These are phyloP conservation scores for Blastobotrys mokoenaii DNA, from an alignment of 805 yeast genomes.

Conservation along the genomic window DNA sequence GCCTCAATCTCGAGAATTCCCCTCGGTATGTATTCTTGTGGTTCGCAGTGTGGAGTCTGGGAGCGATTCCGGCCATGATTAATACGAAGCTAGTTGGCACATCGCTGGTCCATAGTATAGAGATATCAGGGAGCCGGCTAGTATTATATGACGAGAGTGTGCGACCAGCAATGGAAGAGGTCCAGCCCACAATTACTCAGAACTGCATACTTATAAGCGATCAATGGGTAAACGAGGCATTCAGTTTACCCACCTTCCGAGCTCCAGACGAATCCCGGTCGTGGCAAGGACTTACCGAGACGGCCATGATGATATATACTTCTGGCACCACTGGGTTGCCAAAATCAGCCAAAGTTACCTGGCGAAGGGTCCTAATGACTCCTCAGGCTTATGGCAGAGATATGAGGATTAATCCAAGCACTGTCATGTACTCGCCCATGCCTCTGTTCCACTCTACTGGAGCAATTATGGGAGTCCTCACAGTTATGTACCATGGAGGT, in stretches of 20 bases:
- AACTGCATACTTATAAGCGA: no score
- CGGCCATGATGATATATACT: slow-evolving; percentile 73
- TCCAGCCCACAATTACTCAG: no score
- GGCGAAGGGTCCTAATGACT: slow-evolving; percentile 78
- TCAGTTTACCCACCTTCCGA: slow-evolving; percentile 35
- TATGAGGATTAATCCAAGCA: slow-evolving; percentile 44
- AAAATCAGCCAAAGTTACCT: slow-evolving; percentile 85
- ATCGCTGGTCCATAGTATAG: slow-evolving; percentile 73
- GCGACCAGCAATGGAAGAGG: slow-evolving; percentile 43
- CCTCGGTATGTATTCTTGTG: slow-evolving; percentile 73
- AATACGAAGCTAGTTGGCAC: slow-evolving; percentile 70
- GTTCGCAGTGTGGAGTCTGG: slow-evolving; percentile 86
- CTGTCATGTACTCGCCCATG: slow-evolving; percentile 81
- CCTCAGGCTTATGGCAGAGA: slow-evolving; percentile 60
- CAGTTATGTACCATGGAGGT: slow-evolving; percentile 54
- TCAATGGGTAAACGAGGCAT: no score
- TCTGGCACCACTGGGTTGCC: slow-evolving; percentile 96
- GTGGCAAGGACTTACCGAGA: slow-evolving; percentile 53
- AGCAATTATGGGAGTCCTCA: slow-evolving; percentile 65
- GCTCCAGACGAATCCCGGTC: slow-evolving; percentile 44
- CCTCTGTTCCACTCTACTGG: slow-evolving; percentile 95
- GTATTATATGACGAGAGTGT: no score
- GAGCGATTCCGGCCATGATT: slow-evolving; percentile 80
- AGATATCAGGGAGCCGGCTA: no score
- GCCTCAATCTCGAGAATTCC: slow-evolving; percentile 70